A percentile compares a stretch with the other conserved stretches of the same genome.
These are phyloP conservation scores for Microascus cirrosus DNA, from an alignment of 2,329 filamentous ascomycete species.

Conservation along the genomic window DNA sequence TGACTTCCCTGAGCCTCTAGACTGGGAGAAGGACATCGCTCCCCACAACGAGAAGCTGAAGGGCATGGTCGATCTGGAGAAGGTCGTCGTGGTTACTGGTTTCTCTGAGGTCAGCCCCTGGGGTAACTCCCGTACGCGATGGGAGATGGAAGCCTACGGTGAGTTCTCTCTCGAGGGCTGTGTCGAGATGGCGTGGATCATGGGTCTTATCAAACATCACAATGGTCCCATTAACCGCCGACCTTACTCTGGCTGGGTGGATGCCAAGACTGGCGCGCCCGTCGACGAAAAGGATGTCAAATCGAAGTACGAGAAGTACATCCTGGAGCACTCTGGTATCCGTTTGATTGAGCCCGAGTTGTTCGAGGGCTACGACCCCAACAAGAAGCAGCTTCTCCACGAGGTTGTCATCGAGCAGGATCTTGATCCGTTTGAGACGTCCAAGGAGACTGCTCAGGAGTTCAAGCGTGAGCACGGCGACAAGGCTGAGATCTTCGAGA, in stretches of 20 bases:
- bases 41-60: constrained; percentile 81
- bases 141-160: constrained; percentile 98
- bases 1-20: constrained; percentile 79
- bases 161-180: constrained; percentile 96
- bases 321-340: constrained; percentile 93
- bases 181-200: constrained; percentile 99
- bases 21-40: constrained; percentile 85
- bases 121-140: constrained; percentile 96
- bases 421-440: constrained; percentile 90
- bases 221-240: constrained; percentile 94
- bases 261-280: constrained; percentile 85
- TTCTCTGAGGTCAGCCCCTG: constrained; percentile 94
- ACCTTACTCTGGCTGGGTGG: constrained; percentile 94
- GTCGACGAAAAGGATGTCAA: constrained; percentile 98
- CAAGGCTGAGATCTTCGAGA: constrained; percentile 95
- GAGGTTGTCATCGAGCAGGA: constrained; percentile 97
- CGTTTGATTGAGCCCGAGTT: constrained; percentile 95
- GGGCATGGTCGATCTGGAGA: constrained; percentile 97
- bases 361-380: constrained; percentile 93
- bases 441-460: constrained; percentile 93
- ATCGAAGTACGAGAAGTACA: constrained; percentile 91
- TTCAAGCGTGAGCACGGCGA: constrained; percentile 96
- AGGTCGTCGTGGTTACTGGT: constrained; percentile 93
- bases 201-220: constrained; percentile 98
- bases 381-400: constrained; percentile 96